Evolutionary conservation across 306 rosid genomes (phyloP).

Genomic region (Oemleria cerasiformis): DNA sequence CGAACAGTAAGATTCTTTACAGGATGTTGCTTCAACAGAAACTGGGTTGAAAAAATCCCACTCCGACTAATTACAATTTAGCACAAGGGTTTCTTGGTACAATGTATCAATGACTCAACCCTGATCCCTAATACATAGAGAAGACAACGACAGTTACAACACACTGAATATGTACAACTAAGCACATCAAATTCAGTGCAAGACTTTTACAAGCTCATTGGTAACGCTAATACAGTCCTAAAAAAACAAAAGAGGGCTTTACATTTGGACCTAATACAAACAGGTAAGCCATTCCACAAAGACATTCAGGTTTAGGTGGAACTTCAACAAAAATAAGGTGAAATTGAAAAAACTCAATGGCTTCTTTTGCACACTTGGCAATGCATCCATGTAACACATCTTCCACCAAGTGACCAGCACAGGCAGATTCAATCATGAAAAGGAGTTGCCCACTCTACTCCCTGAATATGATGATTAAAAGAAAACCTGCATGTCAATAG

Average conservation of each 20-base stretch:
- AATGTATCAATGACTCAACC: not conserved
- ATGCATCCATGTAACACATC: constrained; percentile 30
- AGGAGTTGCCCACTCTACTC: constrained; percentile 33
- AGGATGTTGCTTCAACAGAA: constrained; percentile 18
- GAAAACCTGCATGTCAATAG: constrained; percentile 24
- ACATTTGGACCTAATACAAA: constrained; percentile 30
- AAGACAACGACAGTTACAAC: constrained; percentile 17
- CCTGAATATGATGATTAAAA: constrained; percentile 42
- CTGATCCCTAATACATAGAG: constrained; percentile 18
- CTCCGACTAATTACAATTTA: constrained; percentile 23
- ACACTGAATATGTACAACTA: constrained; percentile 8
- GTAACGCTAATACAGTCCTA: constrained; percentile 6
- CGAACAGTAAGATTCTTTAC: constrained; percentile 1
- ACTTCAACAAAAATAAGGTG: constrained; percentile 19
- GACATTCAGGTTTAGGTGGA: constrained; percentile 15
- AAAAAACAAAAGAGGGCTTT: constrained; percentile 8
- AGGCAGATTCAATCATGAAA: constrained; percentile 40
- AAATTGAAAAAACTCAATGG: constrained; percentile 9
- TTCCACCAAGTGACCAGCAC: constrained; percentile 37
- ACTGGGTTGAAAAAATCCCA: constrained; percentile 11
- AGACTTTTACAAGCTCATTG: constrained; percentile 22
- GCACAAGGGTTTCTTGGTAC: constrained; percentile 11
- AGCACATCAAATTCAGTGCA: constrained; percentile 4
- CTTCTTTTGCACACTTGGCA: constrained; percentile 21
- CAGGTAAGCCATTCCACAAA: constrained; percentile 10